These are phyloP conservation scores for Ceratonia siliqua DNA, from an alignment of 306 rosid genomes.

Conservation along the genomic window DNA sequence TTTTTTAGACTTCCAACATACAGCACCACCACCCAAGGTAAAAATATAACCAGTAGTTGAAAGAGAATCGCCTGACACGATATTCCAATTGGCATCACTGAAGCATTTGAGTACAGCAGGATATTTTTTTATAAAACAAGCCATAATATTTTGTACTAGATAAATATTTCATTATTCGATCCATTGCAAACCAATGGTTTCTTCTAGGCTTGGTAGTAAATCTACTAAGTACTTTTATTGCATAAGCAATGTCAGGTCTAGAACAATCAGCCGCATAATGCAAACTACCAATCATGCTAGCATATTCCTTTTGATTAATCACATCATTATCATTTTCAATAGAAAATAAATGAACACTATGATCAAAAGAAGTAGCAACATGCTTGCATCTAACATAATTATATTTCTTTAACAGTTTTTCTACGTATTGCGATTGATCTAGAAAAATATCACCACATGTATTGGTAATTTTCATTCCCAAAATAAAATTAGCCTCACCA, in stretches of 20 bases:
- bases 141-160: not conserved
- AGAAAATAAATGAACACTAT: not conserved
- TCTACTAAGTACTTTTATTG: not conserved
- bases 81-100: not conserved
- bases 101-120: not conserved
- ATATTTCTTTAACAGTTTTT: not conserved
- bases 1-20: not conserved
- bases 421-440: not conserved
- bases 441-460: not conserved
- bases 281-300: not conserved
- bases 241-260: not conserved
- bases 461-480: not conserved
- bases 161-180: too few relatives aligned
- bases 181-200: not conserved
- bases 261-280: not conserved
- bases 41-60: not conserved
- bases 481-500: not conserved
- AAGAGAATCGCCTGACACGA: not conserved
- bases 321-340: not conserved
- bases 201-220: not conserved
- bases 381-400: not conserved
- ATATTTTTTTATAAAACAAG: not conserved
- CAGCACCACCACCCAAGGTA: not conserved
- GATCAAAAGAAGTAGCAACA: not conserved
- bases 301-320: not conserved